These are phyloP conservation scores for Talaromyces wortmannii DNA, from an alignment of 495 filamentous ascomycete genomes.

Conservation along the genomic window DNA sequence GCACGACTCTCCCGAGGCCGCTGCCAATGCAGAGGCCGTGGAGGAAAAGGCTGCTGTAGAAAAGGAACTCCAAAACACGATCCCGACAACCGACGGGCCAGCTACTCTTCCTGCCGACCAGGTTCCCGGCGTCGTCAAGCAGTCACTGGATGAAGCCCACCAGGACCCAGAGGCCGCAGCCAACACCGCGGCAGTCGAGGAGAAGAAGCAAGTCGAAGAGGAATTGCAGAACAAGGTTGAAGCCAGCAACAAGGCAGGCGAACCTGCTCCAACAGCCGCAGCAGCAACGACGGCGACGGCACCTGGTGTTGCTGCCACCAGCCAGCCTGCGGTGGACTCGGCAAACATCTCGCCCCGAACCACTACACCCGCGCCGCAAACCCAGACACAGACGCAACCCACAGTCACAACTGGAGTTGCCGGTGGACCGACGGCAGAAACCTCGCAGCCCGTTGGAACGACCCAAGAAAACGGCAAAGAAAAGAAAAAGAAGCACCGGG, in stretches of 20 bases:
- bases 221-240: conserved; percentile 54
- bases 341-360: conserved; percentile 39
- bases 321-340: conserved; percentile 13
- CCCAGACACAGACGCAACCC: conserved; percentile 9
- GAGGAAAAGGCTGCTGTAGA: conserved; percentile 64
- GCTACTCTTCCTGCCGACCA: conserved; percentile 34
- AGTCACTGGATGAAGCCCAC: conserved; percentile 60
- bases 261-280: conserved; percentile 43
- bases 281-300: conserved; percentile 37
- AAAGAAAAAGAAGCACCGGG: conserved; percentile 43
- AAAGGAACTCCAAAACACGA: conserved; percentile 44
- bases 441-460: conserved; percentile 3
- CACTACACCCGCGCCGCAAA: conserved; percentile 19
- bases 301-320: conserved; percentile 16
- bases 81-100: conserved; percentile 9
- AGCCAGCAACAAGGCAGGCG: conserved; percentile 38
- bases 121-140: conserved; percentile 67
- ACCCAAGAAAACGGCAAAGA: conserved; percentile 18
- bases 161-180: conserved; percentile 63
- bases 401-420: conserved; percentile 10
- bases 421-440: neutral
- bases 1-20: conserved; percentile 53
- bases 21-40: conserved; percentile 54
- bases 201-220: conserved; percentile 70
- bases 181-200: conserved; percentile 58